A percentile compares a stretch with the other conserved stretches of the same genome.
Conservation (phyloP, 2,329 filamentous ascomycete genomes). For the Stylonectria norvegica region DNA sequence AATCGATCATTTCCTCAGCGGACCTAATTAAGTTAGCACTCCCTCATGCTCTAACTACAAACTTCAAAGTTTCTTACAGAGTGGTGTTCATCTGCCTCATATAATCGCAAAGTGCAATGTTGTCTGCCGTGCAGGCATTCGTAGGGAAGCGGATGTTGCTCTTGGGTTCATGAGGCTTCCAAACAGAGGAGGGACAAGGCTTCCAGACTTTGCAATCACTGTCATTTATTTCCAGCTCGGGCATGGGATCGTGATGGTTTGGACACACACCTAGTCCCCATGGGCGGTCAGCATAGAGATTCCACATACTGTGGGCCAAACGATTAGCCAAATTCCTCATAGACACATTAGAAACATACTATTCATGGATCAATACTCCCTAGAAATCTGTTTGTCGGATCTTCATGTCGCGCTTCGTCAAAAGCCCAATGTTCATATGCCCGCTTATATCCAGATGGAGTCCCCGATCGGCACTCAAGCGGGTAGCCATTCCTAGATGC, state of each 20-base stretch:
- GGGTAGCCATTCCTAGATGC: conserved; percentile 16
- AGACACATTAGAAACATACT: not conserved
- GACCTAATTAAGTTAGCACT: conserved; percentile 2
- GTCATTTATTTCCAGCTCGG: not conserved
- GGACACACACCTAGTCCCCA: conserved; percentile 17
- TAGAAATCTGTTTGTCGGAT: conserved; percentile 14
- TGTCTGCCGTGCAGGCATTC: conserved; percentile 5
- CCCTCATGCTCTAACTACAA: not conserved
- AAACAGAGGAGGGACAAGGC: conserved; percentile 1
- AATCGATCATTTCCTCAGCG: not conserved
- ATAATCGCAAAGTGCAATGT: conserved; percentile 11
- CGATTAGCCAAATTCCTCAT: not conserved
- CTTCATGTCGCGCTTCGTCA: conserved; percentile 8
- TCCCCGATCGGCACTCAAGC: conserved; percentile 14
- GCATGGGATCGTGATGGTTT: conserved; percentile 14
- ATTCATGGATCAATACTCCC: conserved; percentile 16
- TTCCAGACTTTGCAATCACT: conserved; percentile 3
- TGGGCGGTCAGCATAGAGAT: conserved; percentile 14
- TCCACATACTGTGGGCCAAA: conserved; percentile 17
- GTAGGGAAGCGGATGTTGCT: not conserved
- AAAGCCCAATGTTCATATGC: conserved; percentile 4
- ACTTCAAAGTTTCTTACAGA: conserved; percentile 10
- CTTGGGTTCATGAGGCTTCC: not conserved
- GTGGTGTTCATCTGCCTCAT: conserved; percentile 17
- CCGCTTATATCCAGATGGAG: conserved; percentile 14